A percentile compares a stretch with the other conserved stretches of the same genome.
phyloP scores from a whole-genome alignment of 2,329 filamentous ascomycete species.

The Exophiala mesophila region DNA sequence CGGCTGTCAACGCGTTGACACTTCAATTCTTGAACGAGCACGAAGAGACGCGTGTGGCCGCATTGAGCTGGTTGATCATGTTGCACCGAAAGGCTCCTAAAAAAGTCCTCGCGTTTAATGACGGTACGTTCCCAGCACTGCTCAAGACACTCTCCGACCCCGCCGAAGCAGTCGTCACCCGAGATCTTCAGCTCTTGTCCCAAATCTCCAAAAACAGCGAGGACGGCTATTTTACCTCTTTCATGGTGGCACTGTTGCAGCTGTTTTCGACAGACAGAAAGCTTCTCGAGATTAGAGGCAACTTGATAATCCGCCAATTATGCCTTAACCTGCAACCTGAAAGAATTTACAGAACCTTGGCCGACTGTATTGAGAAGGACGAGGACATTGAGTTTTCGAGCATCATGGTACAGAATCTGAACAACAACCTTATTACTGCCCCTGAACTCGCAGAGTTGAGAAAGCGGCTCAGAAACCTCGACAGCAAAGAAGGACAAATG shows the following conservation, averaged over 20 bases:
- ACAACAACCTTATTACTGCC: slow-evolving; percentile 97
- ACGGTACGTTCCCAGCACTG: slow-evolving; percentile 91
- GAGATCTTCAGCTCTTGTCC: slow-evolving; percentile 86
- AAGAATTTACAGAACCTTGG: slow-evolving; percentile 89
- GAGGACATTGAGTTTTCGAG: slow-evolving; percentile 98
- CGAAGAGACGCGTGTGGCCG: slow-evolving; percentile 89
- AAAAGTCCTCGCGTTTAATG: slow-evolving; percentile 91
- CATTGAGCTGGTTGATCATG: slow-evolving; percentile 96
- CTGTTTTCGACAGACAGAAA: slow-evolving; percentile 92
- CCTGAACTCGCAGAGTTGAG: slow-evolving; percentile 87
- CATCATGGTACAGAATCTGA: slow-evolving; percentile 98
- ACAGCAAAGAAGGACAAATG: slow-evolving; percentile 89
- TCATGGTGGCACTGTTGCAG: slow-evolving; percentile 95
- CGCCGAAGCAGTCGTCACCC: slow-evolving; percentile 89
- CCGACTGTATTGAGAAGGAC: slow-evolving; percentile 94
- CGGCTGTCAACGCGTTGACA: slow-evolving; percentile 87
- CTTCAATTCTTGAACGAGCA: slow-evolving; percentile 94
- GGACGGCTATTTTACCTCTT: slow-evolving; percentile 94
- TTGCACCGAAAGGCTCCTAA: slow-evolving; percentile 89
- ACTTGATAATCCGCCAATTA: slow-evolving; percentile 91
- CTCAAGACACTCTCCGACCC: slow-evolving; percentile 95
- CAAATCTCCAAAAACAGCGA: slow-evolving; percentile 96
- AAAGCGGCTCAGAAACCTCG: slow-evolving; percentile 82
- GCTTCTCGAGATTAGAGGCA: slow-evolving; percentile 84
- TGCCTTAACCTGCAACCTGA: slow-evolving; percentile 91